Percentiles rank a stretch among this genome's conserved stretches.
phyloP scores from a whole-genome alignment of 2,329 filamentous ascomycete species.

The Metarhizium anisopliae region DNA sequence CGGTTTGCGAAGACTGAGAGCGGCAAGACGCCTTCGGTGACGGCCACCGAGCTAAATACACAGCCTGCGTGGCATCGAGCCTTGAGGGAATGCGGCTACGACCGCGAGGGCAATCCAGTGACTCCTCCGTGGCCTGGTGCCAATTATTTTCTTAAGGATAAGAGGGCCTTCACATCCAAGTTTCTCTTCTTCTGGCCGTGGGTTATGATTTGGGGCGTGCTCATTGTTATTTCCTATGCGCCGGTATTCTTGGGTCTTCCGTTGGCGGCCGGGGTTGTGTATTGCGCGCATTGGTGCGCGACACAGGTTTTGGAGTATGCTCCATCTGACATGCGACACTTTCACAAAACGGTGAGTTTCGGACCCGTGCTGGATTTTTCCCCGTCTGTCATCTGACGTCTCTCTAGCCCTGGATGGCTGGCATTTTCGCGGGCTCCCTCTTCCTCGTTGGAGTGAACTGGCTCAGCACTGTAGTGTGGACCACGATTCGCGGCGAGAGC shows the following conservation, averaged over 20 bases:
- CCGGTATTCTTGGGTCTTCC: constrained; percentile 72
- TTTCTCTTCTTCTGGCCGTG: constrained; percentile 91
- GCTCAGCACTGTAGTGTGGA: constrained; percentile 60
- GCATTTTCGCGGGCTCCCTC: constrained; percentile 81
- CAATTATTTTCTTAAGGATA: constrained; percentile 65
- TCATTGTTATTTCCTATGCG: constrained; percentile 65
- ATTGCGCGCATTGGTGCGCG: constrained; percentile 66
- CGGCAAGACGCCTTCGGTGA: constrained; percentile 81
- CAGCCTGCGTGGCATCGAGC: constrained; percentile 72
- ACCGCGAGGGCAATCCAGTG: constrained; percentile 64
- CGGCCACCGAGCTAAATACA: constrained; percentile 86
- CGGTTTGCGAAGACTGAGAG: constrained; percentile 82
- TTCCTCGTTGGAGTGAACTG: constrained; percentile 75
- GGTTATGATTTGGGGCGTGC: constrained; percentile 58
- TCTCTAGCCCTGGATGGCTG: constrained; percentile 74
- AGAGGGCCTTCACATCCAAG: constrained; percentile 66
- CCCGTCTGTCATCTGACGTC: neutral
- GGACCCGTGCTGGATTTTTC: neutral
- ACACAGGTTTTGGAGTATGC: constrained; percentile 73
- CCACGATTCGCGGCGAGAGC: constrained; percentile 18
- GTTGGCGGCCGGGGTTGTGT: constrained; percentile 54
- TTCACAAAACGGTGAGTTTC: constrained; percentile 72
- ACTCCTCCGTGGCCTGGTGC: constrained; percentile 64
- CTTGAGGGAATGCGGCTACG: constrained; percentile 75
- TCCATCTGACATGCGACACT: constrained; percentile 76